Evolutionary conservation across 176 grass and related monocot species (phyloP).

Genomic region (Cymbopogon citratus): DNA sequence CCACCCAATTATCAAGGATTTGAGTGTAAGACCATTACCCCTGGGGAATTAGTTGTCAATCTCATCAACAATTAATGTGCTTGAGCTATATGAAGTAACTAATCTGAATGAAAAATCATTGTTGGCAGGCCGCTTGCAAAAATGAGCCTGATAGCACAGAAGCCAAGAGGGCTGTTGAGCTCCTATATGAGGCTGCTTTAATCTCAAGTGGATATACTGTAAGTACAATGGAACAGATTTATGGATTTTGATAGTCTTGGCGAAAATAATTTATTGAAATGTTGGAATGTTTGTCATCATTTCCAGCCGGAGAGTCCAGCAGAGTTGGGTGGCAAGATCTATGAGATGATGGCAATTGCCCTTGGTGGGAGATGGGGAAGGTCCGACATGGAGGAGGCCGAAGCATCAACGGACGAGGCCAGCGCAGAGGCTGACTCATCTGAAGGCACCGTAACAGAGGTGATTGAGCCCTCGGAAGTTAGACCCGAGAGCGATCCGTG

Average conservation of each 20-base stretch:
- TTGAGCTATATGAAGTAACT: neutral
- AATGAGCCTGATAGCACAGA: constrained; percentile 76
- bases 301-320: constrained; percentile 71
- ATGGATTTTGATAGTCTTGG: neutral
- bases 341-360: constrained; percentile 92
- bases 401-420: constrained; percentile 11
- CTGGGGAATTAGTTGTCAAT: neutral
- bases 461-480: constrained; percentile 77
- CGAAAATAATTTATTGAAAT: neutral
- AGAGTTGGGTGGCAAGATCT: constrained; percentile 92
- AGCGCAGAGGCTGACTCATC: neutral
- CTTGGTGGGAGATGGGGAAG: constrained; percentile 96
- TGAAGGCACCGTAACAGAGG: constrained; percentile 35
- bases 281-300: neutral
- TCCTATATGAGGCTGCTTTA: constrained; percentile 87
- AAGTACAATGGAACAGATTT: neutral
- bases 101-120: neutral
- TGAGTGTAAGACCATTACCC: constrained; percentile 61
- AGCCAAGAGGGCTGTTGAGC: constrained; percentile 80
- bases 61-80: neutral
- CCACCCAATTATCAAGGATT: constrained; percentile 85
- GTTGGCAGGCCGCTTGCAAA: constrained; percentile 79
- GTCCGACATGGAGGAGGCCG: constrained; percentile 20
- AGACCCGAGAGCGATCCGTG: constrained; percentile 82
- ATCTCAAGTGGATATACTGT: constrained; percentile 99